phyloP scores from a whole-genome alignment of 192 early-diverging fungal genomes.

The Umbelopsis ramanniana region DNA sequence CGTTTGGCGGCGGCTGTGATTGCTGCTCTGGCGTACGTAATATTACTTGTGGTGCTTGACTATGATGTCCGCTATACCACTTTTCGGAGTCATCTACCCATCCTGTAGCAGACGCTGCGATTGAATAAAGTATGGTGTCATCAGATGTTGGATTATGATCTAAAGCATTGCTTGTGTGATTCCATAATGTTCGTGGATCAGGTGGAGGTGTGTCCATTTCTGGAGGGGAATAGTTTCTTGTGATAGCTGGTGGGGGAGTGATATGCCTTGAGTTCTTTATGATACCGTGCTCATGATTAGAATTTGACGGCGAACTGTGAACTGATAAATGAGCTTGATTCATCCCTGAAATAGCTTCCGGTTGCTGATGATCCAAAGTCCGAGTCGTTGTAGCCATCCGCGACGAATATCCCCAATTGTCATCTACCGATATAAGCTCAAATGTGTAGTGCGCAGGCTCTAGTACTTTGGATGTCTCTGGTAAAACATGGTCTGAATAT shows the following conservation, averaged over 20 bases:
- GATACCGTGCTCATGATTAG: not conserved
- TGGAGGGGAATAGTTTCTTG: conserved; percentile 14
- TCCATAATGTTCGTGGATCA: conserved; percentile 25
- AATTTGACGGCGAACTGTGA: not conserved
- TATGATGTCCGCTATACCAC: conserved; percentile 4
- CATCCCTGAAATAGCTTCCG: not conserved
- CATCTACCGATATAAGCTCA: conserved; percentile 42
- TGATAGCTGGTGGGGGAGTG: not conserved
- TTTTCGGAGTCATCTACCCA: conserved; percentile 25
- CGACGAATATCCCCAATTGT: conserved; percentile 32
- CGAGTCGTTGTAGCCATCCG: not conserved
- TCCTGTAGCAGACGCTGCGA: conserved; percentile 25
- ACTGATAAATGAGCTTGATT: not conserved
- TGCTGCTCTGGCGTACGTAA: not conserved
- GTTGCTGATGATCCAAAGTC: conserved; percentile 8
- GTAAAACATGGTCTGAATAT: not conserved
- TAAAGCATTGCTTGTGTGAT: not conserved
- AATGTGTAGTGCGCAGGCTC: conserved; percentile 44
- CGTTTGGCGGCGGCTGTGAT: not conserved
- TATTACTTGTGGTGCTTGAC: not conserved
- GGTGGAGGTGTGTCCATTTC: conserved; percentile 24
- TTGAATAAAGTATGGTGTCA: conserved; percentile 21
- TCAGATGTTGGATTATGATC: conserved; percentile 1
- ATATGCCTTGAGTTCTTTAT: not conserved
- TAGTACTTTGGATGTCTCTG: conserved; percentile 28